Percentiles rank a stretch among this genome's conserved stretches.
Conservation (phyloP, 2,329 filamentous ascomycete genomes). For the Incumbomyces delicatus region DNA sequence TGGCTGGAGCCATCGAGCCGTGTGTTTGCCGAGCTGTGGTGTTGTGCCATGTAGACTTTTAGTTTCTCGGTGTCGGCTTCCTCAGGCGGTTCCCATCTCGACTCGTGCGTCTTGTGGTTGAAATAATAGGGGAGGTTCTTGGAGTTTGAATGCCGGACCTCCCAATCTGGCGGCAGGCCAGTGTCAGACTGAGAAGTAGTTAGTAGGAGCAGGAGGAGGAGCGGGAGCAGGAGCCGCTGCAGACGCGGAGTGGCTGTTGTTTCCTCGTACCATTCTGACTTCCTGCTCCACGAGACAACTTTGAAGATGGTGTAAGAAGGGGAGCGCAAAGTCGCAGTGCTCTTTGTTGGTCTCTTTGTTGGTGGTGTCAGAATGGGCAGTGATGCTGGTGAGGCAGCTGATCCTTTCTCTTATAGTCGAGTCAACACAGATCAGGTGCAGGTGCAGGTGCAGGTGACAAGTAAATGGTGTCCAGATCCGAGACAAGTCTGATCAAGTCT, state of each 20-base stretch:
- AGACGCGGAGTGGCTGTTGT: no score
- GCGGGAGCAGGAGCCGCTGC: background rate
- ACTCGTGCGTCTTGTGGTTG: conserved; percentile 75
- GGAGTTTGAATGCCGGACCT: conserved; percentile 94
- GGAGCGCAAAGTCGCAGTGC: no score
- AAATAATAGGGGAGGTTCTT: conserved; percentile 99
- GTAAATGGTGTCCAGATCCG: no score
- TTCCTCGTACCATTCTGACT: no score
- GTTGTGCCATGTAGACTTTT: conserved; percentile 83
- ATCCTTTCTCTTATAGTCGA: no score
- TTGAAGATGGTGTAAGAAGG: no score
- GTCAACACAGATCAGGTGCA: background rate
- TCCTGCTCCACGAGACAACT: background rate
- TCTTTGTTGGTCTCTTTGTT: no score
- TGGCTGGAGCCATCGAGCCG: conserved; percentile 32
- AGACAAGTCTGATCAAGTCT: no score
- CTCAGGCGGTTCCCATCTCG: conserved; percentile 85
- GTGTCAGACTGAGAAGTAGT: conserved; percentile 50
- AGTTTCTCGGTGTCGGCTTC: conserved; percentile 86
- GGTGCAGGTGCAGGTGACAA: background rate
- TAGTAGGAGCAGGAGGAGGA: conserved; percentile 5
- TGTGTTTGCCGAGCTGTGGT: conserved; percentile 57
- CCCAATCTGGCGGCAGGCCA: conserved; percentile 79
- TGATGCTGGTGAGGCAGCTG: no score
- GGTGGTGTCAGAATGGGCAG: no score